These are phyloP conservation scores for Geotrichum fermentans DNA, from an alignment of 1,139 yeast species.

Conservation along the genomic window DNA sequence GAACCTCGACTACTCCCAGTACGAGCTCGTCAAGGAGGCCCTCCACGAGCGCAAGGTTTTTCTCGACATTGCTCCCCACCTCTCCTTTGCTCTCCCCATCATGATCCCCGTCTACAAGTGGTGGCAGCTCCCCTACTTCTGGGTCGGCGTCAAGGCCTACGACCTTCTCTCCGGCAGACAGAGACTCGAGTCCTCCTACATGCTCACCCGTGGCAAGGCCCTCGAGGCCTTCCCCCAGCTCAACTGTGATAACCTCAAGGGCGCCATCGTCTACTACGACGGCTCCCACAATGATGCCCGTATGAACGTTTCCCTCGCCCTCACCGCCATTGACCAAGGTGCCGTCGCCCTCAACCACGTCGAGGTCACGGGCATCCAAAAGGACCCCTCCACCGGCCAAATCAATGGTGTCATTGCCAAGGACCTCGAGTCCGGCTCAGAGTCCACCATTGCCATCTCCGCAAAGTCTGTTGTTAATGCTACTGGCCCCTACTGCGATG, in stretches of 20 bases:
- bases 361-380: constrained; percentile 70
- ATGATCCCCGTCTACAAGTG: constrained; percentile 92
- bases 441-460: constrained; percentile 41
- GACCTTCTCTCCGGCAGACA: constrained; percentile 90
- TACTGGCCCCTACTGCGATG: constrained; percentile 90
- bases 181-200: constrained; percentile 73
- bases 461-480: constrained; percentile 85
- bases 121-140: constrained; percentile 96
- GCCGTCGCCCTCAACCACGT: constrained; percentile 87
- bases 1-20: constrained; percentile 78
- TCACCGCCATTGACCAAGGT: constrained; percentile 81
- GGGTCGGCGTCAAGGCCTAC: constrained; percentile 86
- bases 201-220: constrained; percentile 65
- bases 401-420: constrained; percentile 70
- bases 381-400: constrained; percentile 54
- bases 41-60: constrained; percentile 86
- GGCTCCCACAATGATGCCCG: constrained; percentile 93
- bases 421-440: constrained; percentile 56
- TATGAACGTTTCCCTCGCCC: constrained; percentile 79
- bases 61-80: constrained; percentile 89
- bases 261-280: constrained; percentile 90
- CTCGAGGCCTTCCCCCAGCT: constrained; percentile 82
- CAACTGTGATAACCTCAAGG: constrained; percentile 74
- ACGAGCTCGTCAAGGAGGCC: constrained; percentile 90
- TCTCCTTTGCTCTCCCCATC: constrained; percentile 80